These are phyloP conservation scores for Salvia hispanica DNA, from an alignment of 257 asterid species.

Conservation along the genomic window DNA sequence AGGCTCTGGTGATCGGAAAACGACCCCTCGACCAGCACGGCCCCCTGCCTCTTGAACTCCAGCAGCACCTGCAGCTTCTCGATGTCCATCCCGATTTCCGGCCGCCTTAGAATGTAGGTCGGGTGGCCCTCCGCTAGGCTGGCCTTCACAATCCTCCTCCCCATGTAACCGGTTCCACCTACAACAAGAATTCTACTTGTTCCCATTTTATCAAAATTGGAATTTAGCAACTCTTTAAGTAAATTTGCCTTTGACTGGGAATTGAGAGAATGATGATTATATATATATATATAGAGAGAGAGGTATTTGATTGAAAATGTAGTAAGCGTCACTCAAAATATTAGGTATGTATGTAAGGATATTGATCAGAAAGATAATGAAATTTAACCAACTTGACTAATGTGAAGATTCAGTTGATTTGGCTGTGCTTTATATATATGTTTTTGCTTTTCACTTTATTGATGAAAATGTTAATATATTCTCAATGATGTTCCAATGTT, in stretches of 20 bases:
- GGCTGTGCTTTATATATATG: no score
- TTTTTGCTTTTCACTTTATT: no score
- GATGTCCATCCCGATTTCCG: slow-evolving; percentile 71
- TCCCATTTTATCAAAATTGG: slow-evolving; percentile 33
- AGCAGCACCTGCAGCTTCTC: slow-evolving; percentile 63
- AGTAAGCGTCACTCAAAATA: neutral
- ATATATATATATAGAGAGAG: neutral
- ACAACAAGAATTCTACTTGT: slow-evolving; percentile 74
- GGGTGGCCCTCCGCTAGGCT: slow-evolving; percentile 74
- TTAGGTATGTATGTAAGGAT: neutral
- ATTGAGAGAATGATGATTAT: neutral
- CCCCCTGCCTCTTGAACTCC: slow-evolving; percentile 72
- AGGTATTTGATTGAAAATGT: neutral
- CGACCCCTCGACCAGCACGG: slow-evolving; percentile 63
- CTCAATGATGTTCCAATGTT: no score
- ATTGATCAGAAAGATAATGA: neutral
- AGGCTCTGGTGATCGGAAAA: slow-evolving; percentile 70
- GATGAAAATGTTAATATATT: no score
- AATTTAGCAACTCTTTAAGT: no score
- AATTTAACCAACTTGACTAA: neutral
- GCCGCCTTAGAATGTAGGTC: slow-evolving; percentile 64
- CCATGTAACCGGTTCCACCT: slow-evolving; percentile 84
- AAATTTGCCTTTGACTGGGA: neutral
- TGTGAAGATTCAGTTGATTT: neutral
- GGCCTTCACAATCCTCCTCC: slow-evolving; percentile 69